These are phyloP conservation scores for Priceomyces melissophilus DNA, from an alignment of 805 yeast genomes.

Conservation along the genomic window DNA sequence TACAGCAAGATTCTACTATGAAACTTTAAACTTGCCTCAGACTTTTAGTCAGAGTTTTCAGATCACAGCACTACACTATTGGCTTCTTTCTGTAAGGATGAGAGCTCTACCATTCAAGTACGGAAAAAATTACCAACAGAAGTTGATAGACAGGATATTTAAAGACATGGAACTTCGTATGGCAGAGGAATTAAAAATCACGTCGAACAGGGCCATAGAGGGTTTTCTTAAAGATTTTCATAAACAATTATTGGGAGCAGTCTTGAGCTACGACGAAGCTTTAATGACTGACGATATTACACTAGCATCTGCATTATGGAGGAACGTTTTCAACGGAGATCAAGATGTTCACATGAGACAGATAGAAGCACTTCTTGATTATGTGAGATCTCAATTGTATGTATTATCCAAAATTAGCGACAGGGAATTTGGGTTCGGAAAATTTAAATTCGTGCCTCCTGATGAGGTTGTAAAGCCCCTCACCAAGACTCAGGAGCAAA, in stretches of 20 bases:
- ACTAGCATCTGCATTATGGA: slow-evolving; percentile 77
- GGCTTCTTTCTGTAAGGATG: slow-evolving; percentile 95
- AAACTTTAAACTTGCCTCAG: slow-evolving; percentile 74
- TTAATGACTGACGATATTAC: slow-evolving; percentile 75
- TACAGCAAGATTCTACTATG: slow-evolving; percentile 81
- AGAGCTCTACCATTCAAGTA: slow-evolving; percentile 91
- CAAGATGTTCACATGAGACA: slow-evolving; percentile 77
- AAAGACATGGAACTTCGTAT: slow-evolving; percentile 85
- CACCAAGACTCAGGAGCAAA: slow-evolving; percentile 59
- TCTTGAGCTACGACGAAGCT: slow-evolving; percentile 91
- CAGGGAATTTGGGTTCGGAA: slow-evolving; percentile 90
- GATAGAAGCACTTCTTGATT: slow-evolving; percentile 84
- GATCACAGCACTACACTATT: slow-evolving; percentile 82
- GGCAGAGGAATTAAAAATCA: slow-evolving; percentile 80
- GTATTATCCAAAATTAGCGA: slow-evolving; percentile 83
- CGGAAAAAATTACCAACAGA: slow-evolving; percentile 88
- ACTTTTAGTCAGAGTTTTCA: slow-evolving; percentile 97
- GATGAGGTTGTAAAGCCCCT: slow-evolving; percentile 72
- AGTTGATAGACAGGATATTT: slow-evolving; percentile 83
- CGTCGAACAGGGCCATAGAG: slow-evolving; percentile 77
- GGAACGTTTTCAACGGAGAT: slow-evolving; percentile 87
- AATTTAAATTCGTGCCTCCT: slow-evolving; percentile 80
- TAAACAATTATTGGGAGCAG: slow-evolving; percentile 83
- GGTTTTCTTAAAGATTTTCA: slow-evolving; percentile 87
- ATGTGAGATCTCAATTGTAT: slow-evolving; percentile 84